Base-by-base conservation (phyloP, 1,284 basidiomycete species). In the Cryptococcus jaspeensis region DNA sequence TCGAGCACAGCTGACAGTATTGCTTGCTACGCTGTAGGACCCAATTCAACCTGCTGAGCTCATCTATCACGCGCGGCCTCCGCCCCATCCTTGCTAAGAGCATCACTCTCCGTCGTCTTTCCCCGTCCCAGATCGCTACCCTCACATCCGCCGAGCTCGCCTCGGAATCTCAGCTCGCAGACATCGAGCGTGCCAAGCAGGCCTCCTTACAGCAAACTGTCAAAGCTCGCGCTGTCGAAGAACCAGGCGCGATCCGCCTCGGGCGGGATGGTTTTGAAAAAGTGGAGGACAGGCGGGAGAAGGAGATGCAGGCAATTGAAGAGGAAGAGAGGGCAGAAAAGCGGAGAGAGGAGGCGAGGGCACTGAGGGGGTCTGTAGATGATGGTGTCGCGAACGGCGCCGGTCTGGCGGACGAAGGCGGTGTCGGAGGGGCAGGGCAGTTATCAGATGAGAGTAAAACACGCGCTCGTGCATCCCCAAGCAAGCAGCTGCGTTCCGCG, bases 251-350 rank as follows among this genome's bases (percentile, higher is more conserved):
- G 1, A 63, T 73, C 28, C 59, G 70, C 3, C 38, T 72, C 2
- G 73, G 71, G 12, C 57, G 72, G 42, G 74, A 76, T 56, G 74
- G 74, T 2, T 64, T 73, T 32, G 74, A 75, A 53, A 58, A 61
- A 23, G 62, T 63, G 15, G 70, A 66, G 28, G 67, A 69, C 46
- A 41, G 45, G 22, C 57, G 53, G 18, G 64, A 68, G 52, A 65
- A 62, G 36, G 66, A 67, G 58, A 64, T 69, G 64, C 53, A 25
- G 20, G 20, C 50, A n/a, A 18, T 69, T 12, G 49, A 40, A 16
- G 43, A 54, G 40, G 43, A 63, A 37, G 60, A 65, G 43, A 60
- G 62, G 54, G 54, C 50, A 16, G 57, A 53, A 13, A 58, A 55
- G 50, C 43, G 25, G 42, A 56, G 37, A 48, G 59, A 50, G 41